Evolutionary conservation across 257 asterid genomes (phyloP).

Genomic region (Solanum gandarillasii): DNA sequence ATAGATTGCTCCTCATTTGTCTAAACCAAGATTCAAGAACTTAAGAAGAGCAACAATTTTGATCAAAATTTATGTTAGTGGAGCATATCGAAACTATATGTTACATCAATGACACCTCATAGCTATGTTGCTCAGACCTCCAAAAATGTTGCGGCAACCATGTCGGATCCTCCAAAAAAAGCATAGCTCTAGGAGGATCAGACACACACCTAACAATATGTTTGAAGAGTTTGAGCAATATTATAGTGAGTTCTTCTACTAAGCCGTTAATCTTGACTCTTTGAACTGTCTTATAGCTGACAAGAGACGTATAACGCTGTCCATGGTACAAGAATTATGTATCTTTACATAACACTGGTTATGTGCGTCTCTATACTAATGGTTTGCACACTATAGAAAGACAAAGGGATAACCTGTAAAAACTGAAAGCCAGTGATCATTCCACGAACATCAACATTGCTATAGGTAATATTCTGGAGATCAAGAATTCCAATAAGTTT

Average conservation of each 20-base stretch:
- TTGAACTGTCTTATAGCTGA: neutral
- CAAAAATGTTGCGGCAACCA: neutral
- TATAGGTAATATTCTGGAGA: conserved; percentile 45
- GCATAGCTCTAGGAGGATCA: neutral
- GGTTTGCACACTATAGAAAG: neutral
- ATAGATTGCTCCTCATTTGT: neutral
- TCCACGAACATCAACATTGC: conserved; percentile 60
- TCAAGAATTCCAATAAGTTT: conserved; percentile 49
- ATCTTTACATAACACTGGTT: neutral
- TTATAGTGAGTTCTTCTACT: neutral
- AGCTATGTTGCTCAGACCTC: neutral
- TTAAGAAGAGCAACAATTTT: neutral
- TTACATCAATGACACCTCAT: neutral
- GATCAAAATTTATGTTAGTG: neutral
- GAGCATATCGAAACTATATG: neutral
- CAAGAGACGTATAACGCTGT: neutral
- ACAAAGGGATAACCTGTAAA: conserved; percentile 46
- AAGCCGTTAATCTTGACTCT: neutral
- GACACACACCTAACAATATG: neutral
- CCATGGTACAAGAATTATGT: neutral
- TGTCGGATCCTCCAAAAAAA: neutral
- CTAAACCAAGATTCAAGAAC: neutral
- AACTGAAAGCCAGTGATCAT: conserved; percentile 65
- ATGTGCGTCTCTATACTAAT: neutral
- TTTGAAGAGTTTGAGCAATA: neutral